These are phyloP conservation scores for Reutealis trisperma DNA, from an alignment of 345 rosid genomes.

Conservation along the genomic window DNA sequence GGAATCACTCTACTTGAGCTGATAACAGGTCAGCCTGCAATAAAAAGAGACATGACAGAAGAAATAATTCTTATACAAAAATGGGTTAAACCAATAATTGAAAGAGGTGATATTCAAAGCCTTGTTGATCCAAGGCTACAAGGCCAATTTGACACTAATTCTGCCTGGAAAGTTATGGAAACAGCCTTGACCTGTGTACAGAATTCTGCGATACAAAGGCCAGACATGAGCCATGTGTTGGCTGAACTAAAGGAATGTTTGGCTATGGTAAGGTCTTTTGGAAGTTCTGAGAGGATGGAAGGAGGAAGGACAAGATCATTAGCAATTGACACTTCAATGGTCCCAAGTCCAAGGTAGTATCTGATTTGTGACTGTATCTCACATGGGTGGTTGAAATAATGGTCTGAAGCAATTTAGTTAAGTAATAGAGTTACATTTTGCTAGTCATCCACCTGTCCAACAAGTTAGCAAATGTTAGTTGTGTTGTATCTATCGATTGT, in stretches of 20 bases:
- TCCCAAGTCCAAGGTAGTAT: too few relatives aligned
- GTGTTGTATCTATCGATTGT: too few relatives aligned
- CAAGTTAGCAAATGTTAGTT: too few relatives aligned
- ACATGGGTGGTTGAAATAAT: too few relatives aligned
- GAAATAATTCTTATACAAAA: not conserved
- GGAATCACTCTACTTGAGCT: constrained; percentile 11
- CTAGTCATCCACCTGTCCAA: too few relatives aligned
- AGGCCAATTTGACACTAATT: constrained; percentile 11
- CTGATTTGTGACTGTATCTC: too few relatives aligned
- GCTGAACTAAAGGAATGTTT: constrained; percentile 1
- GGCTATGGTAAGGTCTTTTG: constrained; percentile 20
- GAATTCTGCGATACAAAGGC: not conserved
- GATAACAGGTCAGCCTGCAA: constrained; percentile 13
- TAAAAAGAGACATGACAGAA: not conserved
- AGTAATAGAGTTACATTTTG: too few relatives aligned
- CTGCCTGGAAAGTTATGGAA: constrained; percentile 18
- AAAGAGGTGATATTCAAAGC: constrained; percentile 8
- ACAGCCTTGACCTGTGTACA: not conserved
- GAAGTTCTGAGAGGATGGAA: not conserved
- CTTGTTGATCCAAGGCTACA: constrained; percentile 11
- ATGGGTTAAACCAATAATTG: not conserved
- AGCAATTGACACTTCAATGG: too few relatives aligned
- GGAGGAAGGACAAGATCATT: too few relatives aligned
- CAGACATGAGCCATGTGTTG: not conserved
- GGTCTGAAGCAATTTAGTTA: too few relatives aligned